Percentiles rank a stretch among this genome's conserved stretches.
Evolutionary conservation across 2,329 filamentous ascomycete species (phyloP).

Genomic region (Cladosporium sp.): DNA sequence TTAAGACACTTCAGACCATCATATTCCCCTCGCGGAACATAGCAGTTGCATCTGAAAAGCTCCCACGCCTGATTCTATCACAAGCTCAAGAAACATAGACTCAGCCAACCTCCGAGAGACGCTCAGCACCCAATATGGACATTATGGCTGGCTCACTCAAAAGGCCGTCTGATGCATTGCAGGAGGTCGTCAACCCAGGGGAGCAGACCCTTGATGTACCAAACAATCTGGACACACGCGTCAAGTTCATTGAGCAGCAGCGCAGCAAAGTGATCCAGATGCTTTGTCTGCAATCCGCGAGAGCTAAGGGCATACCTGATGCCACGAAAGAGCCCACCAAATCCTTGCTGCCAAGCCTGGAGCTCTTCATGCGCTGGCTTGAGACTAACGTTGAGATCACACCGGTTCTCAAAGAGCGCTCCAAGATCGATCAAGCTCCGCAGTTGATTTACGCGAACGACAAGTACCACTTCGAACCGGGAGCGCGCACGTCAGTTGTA

Average conservation of each 20-base stretch:
- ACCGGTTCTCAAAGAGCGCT: slow-evolving; percentile 14
- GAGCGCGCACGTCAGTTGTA: slow-evolving; percentile 16
- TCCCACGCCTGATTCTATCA: too few relatives aligned
- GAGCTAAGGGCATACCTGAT: neutral
- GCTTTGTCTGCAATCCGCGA: neutral
- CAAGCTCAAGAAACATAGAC: too few relatives aligned
- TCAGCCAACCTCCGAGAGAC: too few relatives aligned
- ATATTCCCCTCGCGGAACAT: too few relatives aligned
- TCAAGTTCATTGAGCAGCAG: neutral
- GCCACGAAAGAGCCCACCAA: neutral
- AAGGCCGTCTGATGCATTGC: neutral
- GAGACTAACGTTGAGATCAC: slow-evolving; percentile 20
- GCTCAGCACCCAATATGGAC: too few relatives aligned
- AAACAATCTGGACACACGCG: neutral
- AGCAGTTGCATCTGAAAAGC: too few relatives aligned
- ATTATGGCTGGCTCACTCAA: neutral
- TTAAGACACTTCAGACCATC: too few relatives aligned
- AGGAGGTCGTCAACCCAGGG: neutral
- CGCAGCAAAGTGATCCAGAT: neutral
- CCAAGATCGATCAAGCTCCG: slow-evolving; percentile 16
- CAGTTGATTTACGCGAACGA: slow-evolving; percentile 15
- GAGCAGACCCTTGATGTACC: neutral
- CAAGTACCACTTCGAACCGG: slow-evolving; percentile 16
- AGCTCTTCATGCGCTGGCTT: slow-evolving; percentile 18
- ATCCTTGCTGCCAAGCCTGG: slow-evolving; percentile 13